Percentiles rank a stretch among this genome's conserved stretches.
These are phyloP conservation scores for Mortierella polycephala DNA, from an alignment of 371 early-diverging fungal genomes.

Conservation along the genomic window DNA sequence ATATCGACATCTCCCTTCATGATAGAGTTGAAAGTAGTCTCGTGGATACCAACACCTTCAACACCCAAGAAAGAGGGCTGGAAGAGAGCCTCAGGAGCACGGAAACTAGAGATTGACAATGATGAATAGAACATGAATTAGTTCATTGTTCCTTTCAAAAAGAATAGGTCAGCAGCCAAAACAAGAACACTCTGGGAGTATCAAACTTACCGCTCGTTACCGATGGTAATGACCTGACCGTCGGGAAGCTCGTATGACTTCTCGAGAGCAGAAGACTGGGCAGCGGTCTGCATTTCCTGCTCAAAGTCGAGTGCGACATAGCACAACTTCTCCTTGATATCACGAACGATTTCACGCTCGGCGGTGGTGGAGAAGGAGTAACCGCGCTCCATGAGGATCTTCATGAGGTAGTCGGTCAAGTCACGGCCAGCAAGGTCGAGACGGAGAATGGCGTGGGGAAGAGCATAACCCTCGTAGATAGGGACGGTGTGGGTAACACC, in stretches of 20 bases:
- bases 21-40: conserved; percentile 88
- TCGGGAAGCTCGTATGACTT: conserved; percentile 90
- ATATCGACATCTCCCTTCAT: conserved; percentile 90
- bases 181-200: not conserved
- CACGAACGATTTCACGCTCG: conserved; percentile 91
- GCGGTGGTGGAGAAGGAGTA: conserved; percentile 88
- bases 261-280: conserved; percentile 43
- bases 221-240: conserved; percentile 78
- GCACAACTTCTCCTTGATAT: conserved; percentile 96
- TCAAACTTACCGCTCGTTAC: conserved; percentile 69
- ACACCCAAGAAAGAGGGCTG: conserved; percentile 86
- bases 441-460: conserved; percentile 89
- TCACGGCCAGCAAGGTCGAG: conserved; percentile 94
- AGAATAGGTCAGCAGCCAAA: not conserved
- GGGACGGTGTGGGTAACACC: conserved; percentile 96
- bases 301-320: conserved; percentile 87
- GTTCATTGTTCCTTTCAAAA: no score
- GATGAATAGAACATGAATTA: not conserved
- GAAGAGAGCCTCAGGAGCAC: conserved; percentile 85
- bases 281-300: conserved; percentile 86
- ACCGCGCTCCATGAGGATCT: conserved; percentile 87
- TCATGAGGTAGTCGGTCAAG: conserved; percentile 88
- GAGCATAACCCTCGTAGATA: conserved; percentile 94
- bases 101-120: conserved; percentile 62
- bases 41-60: conserved; percentile 91